Evolutionary conservation across 2,329 filamentous ascomycete genomes (phyloP).

Genomic region (Hymenotorrendiella dingleyae): DNA sequence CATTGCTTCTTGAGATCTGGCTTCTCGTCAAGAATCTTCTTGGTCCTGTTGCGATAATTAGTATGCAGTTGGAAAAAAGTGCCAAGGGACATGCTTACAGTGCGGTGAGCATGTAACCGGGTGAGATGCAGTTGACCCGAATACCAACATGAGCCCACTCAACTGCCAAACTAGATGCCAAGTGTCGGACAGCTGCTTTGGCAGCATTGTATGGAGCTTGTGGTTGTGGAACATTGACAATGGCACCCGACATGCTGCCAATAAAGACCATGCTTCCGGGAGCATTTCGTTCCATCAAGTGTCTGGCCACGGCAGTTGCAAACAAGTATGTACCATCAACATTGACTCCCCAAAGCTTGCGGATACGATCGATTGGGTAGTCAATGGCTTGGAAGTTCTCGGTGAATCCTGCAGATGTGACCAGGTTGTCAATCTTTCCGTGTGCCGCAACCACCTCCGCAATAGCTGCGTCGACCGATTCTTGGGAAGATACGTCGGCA

Average conservation of each 20-base stretch:
- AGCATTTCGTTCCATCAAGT: conserved; percentile 75
- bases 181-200: conserved; percentile 86
- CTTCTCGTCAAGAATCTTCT: conserved; percentile 92
- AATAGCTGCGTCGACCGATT: conserved; percentile 71
- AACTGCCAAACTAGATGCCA: conserved; percentile 81
- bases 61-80: neutral
- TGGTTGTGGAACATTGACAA: conserved; percentile 93
- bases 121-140: conserved; percentile 90
- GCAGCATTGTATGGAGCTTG: conserved; percentile 90
- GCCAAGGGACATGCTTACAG: conserved; percentile 52
- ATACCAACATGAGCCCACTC: conserved; percentile 89
- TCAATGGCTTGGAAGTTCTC: conserved; percentile 91
- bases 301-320: conserved; percentile 75
- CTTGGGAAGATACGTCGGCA: conserved; percentile 75
- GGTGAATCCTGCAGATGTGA: conserved; percentile 94
- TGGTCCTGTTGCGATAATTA: conserved; percentile 53
- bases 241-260: conserved; percentile 87
- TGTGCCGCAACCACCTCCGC: conserved; percentile 64
- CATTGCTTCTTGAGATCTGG: conserved; percentile 84
- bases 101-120: conserved; percentile 94
- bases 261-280: conserved; percentile 89
- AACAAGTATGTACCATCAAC: conserved; percentile 91
- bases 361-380: conserved; percentile 85
- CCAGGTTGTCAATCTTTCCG: conserved; percentile 81
- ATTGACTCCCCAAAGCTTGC: conserved; percentile 92